phyloP scores from a whole-genome alignment of 441 rosid species.

The Adansonia grandidieri region DNA sequence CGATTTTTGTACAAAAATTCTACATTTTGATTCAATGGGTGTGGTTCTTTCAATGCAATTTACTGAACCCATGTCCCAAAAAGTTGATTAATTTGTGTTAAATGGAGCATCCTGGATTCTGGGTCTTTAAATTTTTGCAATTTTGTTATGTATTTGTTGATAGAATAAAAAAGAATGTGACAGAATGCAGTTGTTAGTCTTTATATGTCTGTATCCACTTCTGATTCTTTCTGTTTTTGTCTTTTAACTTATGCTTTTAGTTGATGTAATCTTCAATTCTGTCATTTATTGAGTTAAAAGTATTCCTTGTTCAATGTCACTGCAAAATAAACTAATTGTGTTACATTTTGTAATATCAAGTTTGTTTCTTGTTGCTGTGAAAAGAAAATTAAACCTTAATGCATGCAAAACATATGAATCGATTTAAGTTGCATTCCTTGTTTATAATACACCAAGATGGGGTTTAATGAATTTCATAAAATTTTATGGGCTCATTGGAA shows the following conservation, averaged over 20 bases:
- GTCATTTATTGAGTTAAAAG: neutral
- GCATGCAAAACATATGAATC: neutral
- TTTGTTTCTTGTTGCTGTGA: neutral
- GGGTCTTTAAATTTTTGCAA: slow-evolving; percentile 21
- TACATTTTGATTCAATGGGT: slow-evolving; percentile 12
- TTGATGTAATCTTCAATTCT: slow-evolving; percentile 13
- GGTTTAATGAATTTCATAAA: neutral
- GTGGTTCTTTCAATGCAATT: neutral
- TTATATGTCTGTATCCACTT: neutral
- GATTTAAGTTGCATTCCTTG: neutral
- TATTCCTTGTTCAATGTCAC: neutral
- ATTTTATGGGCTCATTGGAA: neutral
- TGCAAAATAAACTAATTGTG: slow-evolving; percentile 3
- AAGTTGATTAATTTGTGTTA: slow-evolving; percentile 4
- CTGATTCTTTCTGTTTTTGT: neutral
- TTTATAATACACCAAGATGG: neutral
- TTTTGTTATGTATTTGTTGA: neutral
- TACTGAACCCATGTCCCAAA: slow-evolving; percentile 22
- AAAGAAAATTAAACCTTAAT: slow-evolving; percentile 15
- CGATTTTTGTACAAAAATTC: slow-evolving; percentile 1
- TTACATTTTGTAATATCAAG: neutral
- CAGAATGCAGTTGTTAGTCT: neutral
- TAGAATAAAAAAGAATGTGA: neutral
- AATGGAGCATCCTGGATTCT: neutral
- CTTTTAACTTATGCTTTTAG: neutral